Conservation (phyloP, 257 asterid genomes). For the Plectranthus barbatus region DNA sequence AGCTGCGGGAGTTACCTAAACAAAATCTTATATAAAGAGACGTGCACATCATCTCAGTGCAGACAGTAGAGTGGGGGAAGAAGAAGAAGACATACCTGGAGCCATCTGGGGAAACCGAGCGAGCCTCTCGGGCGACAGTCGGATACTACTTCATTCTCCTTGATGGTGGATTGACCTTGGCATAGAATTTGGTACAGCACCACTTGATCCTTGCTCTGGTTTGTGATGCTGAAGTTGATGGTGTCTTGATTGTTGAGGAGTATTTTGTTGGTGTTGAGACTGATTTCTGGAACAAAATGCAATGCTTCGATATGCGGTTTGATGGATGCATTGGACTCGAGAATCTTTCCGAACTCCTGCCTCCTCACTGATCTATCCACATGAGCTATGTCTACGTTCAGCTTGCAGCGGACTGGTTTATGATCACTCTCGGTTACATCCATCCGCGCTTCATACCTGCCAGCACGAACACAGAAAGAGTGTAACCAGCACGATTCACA, state of each 20-base stretch:
- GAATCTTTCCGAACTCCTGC: slow-evolving; percentile 64
- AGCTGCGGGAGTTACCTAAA: slow-evolving; percentile 65
- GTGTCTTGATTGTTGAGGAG: slow-evolving; percentile 66
- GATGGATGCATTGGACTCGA: slow-evolving; percentile 33
- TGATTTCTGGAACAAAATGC: slow-evolving; percentile 55
- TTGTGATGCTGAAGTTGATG: slow-evolving; percentile 55
- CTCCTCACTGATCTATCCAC: slow-evolving; percentile 79
- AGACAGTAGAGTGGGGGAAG: background rate
- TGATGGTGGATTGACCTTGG: slow-evolving; percentile 61
- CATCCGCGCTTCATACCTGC: slow-evolving; percentile 90
- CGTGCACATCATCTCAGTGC: background rate
- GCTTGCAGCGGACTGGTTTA: slow-evolving; percentile 87
- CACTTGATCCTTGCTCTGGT: slow-evolving; percentile 49
- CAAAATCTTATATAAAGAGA: background rate
- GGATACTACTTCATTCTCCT: slow-evolving; percentile 36
- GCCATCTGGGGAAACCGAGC: slow-evolving; percentile 90
- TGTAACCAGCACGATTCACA: background rate
- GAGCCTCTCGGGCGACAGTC: slow-evolving; percentile 61
- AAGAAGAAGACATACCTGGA: slow-evolving; percentile 50
- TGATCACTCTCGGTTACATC: slow-evolving; percentile 95
- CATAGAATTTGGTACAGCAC: slow-evolving; percentile 65
- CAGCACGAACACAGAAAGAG: background rate
- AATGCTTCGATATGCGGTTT: slow-evolving; percentile 45
- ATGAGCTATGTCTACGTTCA: slow-evolving; percentile 64
- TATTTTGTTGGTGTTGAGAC: slow-evolving; percentile 39